Percentiles rank a stretch among this genome's conserved stretches.
Evolutionary conservation across 1,284 basidiomycete species (phyloP).

Genomic region (Takashimella tepidaria): DNA sequence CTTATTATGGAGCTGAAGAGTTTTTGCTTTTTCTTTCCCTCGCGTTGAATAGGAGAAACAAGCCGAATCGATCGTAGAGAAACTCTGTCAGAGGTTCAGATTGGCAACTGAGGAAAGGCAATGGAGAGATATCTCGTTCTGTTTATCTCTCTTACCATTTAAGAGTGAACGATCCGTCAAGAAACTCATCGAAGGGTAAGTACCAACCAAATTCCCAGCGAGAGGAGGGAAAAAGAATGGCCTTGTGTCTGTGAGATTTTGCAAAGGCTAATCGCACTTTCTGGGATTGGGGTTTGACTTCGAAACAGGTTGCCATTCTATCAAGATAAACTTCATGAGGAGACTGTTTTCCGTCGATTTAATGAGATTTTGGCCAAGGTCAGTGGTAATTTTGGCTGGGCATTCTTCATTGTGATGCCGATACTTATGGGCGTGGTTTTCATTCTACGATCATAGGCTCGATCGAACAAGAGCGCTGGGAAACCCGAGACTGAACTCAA

Average conservation of each 20-base stretch:
- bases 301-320: constrained; percentile 64
- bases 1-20: no score
- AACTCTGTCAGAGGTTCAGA: constrained; percentile 89
- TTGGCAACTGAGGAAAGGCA: constrained; percentile 82
- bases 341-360: constrained; percentile 75
- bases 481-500: constrained; percentile 84
- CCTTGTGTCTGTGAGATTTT: background rate
- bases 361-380: constrained; percentile 79
- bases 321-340: constrained; percentile 91
- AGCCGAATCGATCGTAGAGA: constrained; percentile 91
- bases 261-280: background rate
- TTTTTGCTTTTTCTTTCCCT: background rate
- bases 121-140: constrained; percentile 97
- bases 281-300: background rate
- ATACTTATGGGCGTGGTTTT: no score
- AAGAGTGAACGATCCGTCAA: constrained; percentile 94
- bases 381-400: constrained; percentile 16
- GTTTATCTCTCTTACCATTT: constrained; percentile 88
- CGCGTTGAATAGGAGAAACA: constrained; percentile 68
- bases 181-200: constrained; percentile 82
- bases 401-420: no score
- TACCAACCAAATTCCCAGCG: constrained; percentile 3
- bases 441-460: constrained; percentile 53
- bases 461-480: constrained; percentile 77
- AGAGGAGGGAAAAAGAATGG: background rate